Conservation (phyloP, 2,329 filamentous ascomycete species). For the Bipolaris cookei region DNA sequence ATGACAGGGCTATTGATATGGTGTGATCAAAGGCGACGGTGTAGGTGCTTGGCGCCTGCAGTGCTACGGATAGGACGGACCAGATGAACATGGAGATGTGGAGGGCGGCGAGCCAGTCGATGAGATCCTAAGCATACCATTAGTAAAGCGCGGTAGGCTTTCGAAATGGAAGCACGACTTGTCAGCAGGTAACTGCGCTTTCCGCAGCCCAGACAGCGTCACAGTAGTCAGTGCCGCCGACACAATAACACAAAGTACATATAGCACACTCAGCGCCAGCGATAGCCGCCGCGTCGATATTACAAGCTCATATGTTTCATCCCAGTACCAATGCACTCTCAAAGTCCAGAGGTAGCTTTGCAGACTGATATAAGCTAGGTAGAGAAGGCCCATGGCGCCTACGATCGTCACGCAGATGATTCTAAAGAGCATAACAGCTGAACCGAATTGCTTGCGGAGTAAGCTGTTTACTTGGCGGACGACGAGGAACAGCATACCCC, state of each 20-base stretch:
- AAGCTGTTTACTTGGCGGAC: slow-evolving; percentile 34
- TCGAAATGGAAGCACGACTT: slow-evolving; percentile 11
- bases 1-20: slow-evolving; percentile 12
- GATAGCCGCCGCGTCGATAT: neutral
- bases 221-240: slow-evolving; percentile 20
- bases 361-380: slow-evolving; percentile 19
- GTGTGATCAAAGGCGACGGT: neutral
- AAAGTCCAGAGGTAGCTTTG: slow-evolving; percentile 13
- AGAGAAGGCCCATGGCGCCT: slow-evolving; percentile 30
- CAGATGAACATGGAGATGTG: slow-evolving; percentile 27
- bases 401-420: slow-evolving; percentile 19
- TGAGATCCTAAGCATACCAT: slow-evolving; percentile 22
- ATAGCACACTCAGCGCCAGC: slow-evolving; percentile 26
- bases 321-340: slow-evolving; percentile 8
- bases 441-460: slow-evolving; percentile 29
- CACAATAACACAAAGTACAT: slow-evolving; percentile 25
- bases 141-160: neutral
- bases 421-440: slow-evolving; percentile 18
- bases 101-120: slow-evolving; percentile 24
- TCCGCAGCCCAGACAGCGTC: slow-evolving; percentile 25
- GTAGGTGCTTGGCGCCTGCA: neutral
- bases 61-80: slow-evolving; percentile 14
- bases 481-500: slow-evolving; percentile 32
- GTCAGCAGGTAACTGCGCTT: slow-evolving; percentile 16
- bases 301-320: neutral